Base-by-base conservation (phyloP, 768 basidiomycete genomes). In the Auriscalpium vulgare region DNA sequence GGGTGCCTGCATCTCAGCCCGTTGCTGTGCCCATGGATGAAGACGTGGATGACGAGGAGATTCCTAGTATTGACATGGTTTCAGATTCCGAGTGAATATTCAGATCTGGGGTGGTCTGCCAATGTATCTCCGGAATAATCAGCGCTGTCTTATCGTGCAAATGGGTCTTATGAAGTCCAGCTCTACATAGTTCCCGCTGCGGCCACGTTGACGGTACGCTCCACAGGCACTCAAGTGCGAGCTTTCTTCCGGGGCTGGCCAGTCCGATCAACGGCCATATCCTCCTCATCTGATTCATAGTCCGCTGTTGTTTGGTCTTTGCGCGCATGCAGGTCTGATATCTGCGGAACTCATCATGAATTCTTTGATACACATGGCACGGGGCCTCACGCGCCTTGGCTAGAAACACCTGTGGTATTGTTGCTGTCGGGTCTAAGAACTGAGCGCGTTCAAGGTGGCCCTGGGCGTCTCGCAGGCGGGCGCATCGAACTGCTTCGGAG, bases 1-100 rank as follows among this genome's bases (percentile, higher is more conserved):
- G 34, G 48, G 17, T 46, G 17, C 11, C n/a, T 17, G 35, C 47
- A 4, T 49, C 21, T 16, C 10, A 44, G 34, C 50, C 56, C 13
- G 37, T 36, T 10, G 35, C 43, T 8, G 13, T 53, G 47, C 57
- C 43, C 14, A 57, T 59, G 46, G 68, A 68, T n/a, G 72, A 73
- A n/a, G 73, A 68, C 8, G 75, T 82, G 4, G 85, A 88, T 13
- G 85, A 88, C 59, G 84, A 85, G 58, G 80, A 82, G 47, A 83
- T 94, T 75, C 91, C 91, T 3, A 64, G 74, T 10, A 91, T 94
- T 38, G 79, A 91, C 66, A 72, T 90, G 74, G 83, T 78, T 43
- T 91, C 90, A 1, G 90, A 92, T 68, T 87, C 88, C 4, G 91
- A 91, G 44, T 72, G 79, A 79, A 11, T 2, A 29, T 4, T 29